Base-by-base conservation (phyloP, 2,329 filamentous ascomycete species). In the Chaetomiaceae sp. region DNA sequence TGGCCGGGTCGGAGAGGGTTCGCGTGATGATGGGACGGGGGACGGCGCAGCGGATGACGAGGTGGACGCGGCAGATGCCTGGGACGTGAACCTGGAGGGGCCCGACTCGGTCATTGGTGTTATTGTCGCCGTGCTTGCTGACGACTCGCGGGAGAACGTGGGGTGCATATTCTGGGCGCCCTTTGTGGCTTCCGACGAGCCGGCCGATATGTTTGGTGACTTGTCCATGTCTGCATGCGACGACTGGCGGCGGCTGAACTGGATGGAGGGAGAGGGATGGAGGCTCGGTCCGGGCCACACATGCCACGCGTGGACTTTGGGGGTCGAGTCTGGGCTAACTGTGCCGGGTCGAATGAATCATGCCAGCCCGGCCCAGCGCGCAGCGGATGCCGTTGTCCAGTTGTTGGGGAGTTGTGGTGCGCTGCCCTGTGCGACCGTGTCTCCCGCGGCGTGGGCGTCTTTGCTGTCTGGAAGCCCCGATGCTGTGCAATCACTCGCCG, bases 1-100 rank as follows among this genome's bases (percentile, higher is more conserved):
- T 62, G 72, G 71, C 47, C 75, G 69, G 45, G 69, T 69, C 15
- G 77, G 77, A 12, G 78, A 81, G 17, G 74, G 66, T 52, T 80
- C 77, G 62, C 78, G 70, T 36, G 69, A 70, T 36, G 69, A 70
- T 17, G 64, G 55, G 47, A 68, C 61, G 8, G 68, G 68, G 19
- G 68, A 69, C 43, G 65, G 54, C 17, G 59, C 60, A 47, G 63
- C 59, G 17, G 66, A 67, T 6, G 63, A 67, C 33, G 65, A 49
- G 29, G 59, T 47, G n/a, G 65, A 68, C 29, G 56, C 40, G 53
- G 55, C 54, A 20, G 61, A 59, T 8, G 57, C 43, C 47, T 63
- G 62, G 15, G 61, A 62, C 4, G 57, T 46, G 48, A 60, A 46
- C 54, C 57, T 62, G 45, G 60, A 59, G 17, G 59, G 54, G 36